These are phyloP conservation scores for Leishmania tropica DNA, from an alignment of 208 protist species.

Conservation along the genomic window DNA sequence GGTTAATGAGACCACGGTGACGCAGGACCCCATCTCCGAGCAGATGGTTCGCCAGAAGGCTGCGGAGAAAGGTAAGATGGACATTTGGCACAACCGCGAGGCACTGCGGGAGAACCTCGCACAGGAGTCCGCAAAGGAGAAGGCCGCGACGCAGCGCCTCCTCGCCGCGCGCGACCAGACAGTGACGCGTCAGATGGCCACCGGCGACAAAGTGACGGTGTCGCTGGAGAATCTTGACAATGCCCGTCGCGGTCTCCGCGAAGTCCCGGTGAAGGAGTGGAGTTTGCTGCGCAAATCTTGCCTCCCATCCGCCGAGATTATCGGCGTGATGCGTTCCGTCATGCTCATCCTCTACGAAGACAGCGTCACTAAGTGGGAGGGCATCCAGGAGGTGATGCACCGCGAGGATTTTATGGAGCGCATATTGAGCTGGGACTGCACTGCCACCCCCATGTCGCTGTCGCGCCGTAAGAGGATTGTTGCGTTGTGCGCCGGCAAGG, in stretches of 20 bases:
- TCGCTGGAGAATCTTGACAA: conserved; percentile 53
- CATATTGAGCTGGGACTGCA: conserved; percentile 67
- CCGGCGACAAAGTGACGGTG: conserved; percentile 30
- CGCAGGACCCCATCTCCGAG: conserved; percentile 50
- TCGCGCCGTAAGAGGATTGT: conserved; percentile 55
- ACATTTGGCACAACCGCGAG: conserved; percentile 60
- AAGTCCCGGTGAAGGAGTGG: conserved; percentile 59
- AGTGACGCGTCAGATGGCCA: conserved; percentile 43
- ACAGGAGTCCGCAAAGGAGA: conserved; percentile 46
- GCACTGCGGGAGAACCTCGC: conserved; percentile 51
- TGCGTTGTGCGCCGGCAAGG: conserved; percentile 30
- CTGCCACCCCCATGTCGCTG: conserved; percentile 64
- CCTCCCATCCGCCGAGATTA: conserved; percentile 31
- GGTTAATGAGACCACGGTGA: conserved; percentile 32
- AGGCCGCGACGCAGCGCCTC: conserved; percentile 47
- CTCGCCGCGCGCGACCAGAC: conserved; percentile 59
- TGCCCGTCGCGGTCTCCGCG: conserved; percentile 37
- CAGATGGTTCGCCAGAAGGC: conserved; percentile 45
- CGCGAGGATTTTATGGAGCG: conserved; percentile 65
- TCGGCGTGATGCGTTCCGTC: conserved; percentile 46
- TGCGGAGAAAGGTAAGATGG: conserved; percentile 34
- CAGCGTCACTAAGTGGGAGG: conserved; percentile 45
- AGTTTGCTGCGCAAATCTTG: conserved; percentile 44
- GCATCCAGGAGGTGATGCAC: conserved; percentile 60
- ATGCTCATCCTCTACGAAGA: conserved; percentile 82